A percentile compares a stretch with the other conserved stretches of the same genome.
Evolutionary conservation across 306 rosid genomes (phyloP).

Genomic region (Vachellia collinsii): DNA sequence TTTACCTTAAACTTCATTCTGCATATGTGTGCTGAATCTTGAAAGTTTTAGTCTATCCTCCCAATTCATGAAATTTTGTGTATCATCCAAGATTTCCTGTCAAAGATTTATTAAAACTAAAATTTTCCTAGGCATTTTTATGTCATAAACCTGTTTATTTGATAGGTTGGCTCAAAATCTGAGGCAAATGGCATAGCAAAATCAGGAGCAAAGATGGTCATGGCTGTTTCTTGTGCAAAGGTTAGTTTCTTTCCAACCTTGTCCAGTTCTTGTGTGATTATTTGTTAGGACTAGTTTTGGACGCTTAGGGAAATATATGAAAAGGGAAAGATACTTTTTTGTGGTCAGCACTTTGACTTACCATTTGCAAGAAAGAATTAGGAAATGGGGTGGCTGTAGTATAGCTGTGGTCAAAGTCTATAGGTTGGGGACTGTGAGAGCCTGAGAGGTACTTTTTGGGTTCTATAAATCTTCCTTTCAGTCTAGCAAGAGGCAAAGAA

Average conservation of each 20-base stretch:
- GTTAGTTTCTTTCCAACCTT: constrained; percentile 42
- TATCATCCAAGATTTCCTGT: neutral
- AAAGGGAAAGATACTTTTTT: too few relatives aligned
- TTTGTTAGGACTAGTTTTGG: neutral
- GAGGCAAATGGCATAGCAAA: constrained; percentile 97
- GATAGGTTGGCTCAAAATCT: constrained; percentile 92
- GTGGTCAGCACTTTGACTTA: too few relatives aligned
- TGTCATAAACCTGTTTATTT: constrained; percentile 25
- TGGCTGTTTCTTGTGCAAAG: constrained; percentile 99
- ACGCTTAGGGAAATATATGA: too few relatives aligned
- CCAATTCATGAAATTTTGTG: neutral
- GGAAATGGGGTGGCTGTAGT: too few relatives aligned
- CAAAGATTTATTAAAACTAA: constrained; percentile 7
- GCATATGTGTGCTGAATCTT: constrained; percentile 1
- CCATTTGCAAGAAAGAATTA: too few relatives aligned
- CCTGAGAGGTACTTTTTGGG: too few relatives aligned
- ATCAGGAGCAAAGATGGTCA: constrained; percentile 98
- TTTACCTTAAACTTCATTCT: constrained; percentile 18
- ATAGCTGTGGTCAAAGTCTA: too few relatives aligned
- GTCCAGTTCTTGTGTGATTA: neutral
- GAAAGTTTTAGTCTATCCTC: constrained; percentile 2
- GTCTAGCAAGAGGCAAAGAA: too few relatives aligned
- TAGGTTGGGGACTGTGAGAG: too few relatives aligned
- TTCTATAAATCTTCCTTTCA: too few relatives aligned
- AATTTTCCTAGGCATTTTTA: constrained; percentile 15